Evolutionary conservation across 352 stramenopile genomes (phyloP).

Genomic region (Pythium grandisporangium): DNA sequence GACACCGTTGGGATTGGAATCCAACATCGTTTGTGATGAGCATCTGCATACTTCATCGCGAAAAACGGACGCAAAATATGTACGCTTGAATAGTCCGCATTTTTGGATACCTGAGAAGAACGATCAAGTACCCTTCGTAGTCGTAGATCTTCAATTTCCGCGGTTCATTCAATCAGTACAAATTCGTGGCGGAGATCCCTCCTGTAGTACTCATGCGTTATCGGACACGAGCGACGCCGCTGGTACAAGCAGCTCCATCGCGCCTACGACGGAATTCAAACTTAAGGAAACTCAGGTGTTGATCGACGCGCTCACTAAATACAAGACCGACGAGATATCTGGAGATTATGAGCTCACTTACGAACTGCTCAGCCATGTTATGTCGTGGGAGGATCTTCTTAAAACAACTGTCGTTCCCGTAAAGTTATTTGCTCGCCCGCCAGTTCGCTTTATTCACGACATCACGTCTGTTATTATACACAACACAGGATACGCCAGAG

Average conservation of each 20-base stretch:
- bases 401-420: conserved; percentile 53
- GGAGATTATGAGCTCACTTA: conserved; percentile 60
- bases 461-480: conserved; percentile 58
- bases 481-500: conserved; percentile 51
- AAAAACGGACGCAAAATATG: conserved; percentile 41
- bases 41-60: conserved; percentile 46
- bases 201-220: too few relatives aligned
- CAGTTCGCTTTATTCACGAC: conserved; percentile 76
- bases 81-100: conserved; percentile 41
- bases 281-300: conserved; percentile 28
- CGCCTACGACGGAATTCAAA: too few relatives aligned
- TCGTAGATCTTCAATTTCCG: conserved; percentile 66
- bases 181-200: conserved; percentile 61
- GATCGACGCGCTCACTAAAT: conserved; percentile 18
- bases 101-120: conserved; percentile 49
- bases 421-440: conserved; percentile 70
- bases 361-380: conserved; percentile 46
- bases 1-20: conserved; percentile 46
- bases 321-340: conserved; percentile 30
- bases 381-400: conserved; percentile 74
- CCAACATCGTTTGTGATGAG: conserved; percentile 44
- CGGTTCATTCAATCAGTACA: conserved; percentile 50
- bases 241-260: too few relatives aligned
- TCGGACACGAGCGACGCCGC: too few relatives aligned
- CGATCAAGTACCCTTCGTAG: conserved; percentile 39